Conservation (phyloP, 371 early-diverging fungal species). For the Mucor velutinosus region DNA sequence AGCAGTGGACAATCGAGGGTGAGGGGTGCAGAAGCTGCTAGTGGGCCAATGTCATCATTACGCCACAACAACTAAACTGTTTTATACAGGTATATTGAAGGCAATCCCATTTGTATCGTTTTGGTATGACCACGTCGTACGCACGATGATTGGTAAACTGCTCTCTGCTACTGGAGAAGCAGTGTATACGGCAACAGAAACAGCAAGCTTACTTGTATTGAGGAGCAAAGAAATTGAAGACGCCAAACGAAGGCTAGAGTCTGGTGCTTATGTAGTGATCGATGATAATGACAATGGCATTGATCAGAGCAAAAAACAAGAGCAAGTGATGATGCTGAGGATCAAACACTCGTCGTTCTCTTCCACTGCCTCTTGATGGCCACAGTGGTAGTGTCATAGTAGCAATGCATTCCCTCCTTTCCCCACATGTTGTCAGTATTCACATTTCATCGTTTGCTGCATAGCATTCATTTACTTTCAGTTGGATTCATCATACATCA, state of each 20-base stretch:
- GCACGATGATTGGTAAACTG: conserved; percentile 52
- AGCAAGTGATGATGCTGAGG: conserved; percentile 8
- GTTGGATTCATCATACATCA: too few relatives aligned
- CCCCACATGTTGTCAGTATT: too few relatives aligned
- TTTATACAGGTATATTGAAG: conserved; percentile 46
- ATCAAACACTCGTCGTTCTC: conserved; percentile 4
- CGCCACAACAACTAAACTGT: not conserved
- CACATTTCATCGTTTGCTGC: too few relatives aligned
- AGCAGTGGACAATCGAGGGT: conserved; percentile 60
- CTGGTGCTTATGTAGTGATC: not conserved
- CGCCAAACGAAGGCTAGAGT: conserved; percentile 17
- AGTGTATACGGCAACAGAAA: conserved; percentile 50
- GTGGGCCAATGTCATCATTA: not conserved
- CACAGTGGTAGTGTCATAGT: not conserved
- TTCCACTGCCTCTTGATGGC: not conserved
- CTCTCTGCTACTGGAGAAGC: conserved; percentile 57
- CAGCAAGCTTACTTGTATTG: conserved; percentile 24
- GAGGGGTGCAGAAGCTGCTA: not conserved
- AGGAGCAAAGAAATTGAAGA: conserved; percentile 35
- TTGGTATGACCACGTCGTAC: conserved; percentile 65
- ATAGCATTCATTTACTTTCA: too few relatives aligned
- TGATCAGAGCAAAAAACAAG: not conserved
- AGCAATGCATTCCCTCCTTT: too few relatives aligned
- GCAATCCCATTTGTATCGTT: conserved; percentile 56
- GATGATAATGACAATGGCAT: not conserved